These are phyloP conservation scores for Hypoxylon sp. DNA, from an alignment of 2,329 filamentous ascomycete genomes.

Conservation along the genomic window DNA sequence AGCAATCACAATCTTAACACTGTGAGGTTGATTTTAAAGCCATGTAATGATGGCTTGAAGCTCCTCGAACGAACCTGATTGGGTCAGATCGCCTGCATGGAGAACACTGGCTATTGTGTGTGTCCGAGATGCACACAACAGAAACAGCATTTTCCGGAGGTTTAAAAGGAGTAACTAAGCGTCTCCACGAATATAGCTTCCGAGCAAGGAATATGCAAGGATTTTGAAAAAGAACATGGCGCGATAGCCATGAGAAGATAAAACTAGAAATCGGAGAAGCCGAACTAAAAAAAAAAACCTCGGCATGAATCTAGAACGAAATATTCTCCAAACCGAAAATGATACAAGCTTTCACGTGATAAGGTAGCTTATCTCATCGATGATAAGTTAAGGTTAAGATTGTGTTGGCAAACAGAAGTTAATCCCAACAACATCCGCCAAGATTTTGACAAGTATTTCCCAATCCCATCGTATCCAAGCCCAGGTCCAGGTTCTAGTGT, in stretches of 20 bases:
- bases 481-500: constrained; percentile 9
- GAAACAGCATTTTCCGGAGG: background rate
- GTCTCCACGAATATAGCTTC: background rate
- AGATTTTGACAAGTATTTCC: background rate
- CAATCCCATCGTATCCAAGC: constrained; percentile 7
- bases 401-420: constrained; percentile 13
- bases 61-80: constrained; percentile 59
- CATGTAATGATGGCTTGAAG: constrained; percentile 59
- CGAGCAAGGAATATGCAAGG: constrained; percentile 35
- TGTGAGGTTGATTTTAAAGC: constrained; percentile 59
- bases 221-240: constrained; percentile 16
- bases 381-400: background rate
- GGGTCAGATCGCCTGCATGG: constrained; percentile 65
- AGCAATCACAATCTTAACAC: constrained; percentile 62
- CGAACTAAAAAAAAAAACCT: background rate
- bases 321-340: background rate
- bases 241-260: background rate
- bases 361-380: background rate
- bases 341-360: constrained; percentile 10
- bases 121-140: constrained; percentile 63
- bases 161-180: background rate
- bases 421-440: constrained; percentile 15
- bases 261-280: background rate
- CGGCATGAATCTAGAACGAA: background rate
- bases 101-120: constrained; percentile 58